phyloP scores from a whole-genome alignment of 1,284 basidiomycete species.

The Sporisorium scitamineum region DNA sequence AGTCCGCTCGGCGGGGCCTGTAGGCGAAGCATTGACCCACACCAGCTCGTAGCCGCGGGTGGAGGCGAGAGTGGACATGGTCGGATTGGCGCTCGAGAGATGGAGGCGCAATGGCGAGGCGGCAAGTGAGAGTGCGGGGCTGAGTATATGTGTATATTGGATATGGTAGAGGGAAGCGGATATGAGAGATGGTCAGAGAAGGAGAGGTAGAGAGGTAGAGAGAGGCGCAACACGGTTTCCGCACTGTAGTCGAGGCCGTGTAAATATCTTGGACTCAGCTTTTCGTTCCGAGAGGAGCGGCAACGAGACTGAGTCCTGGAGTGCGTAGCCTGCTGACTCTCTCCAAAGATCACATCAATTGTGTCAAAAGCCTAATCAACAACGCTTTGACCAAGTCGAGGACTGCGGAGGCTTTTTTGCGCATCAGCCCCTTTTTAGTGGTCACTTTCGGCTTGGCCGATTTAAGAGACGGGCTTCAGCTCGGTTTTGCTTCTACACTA shows the following conservation, averaged over 20 bases:
- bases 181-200: not conserved
- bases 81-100: not conserved
- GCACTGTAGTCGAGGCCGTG: not conserved
- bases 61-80: not conserved
- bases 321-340: not conserved
- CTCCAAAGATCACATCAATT: not conserved
- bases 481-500: not conserved
- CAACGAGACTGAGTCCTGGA: not conserved
- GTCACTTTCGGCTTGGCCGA: not conserved
- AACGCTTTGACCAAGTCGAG: slow-evolving; percentile 18
- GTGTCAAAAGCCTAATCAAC: slow-evolving; percentile 28
- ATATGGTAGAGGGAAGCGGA: too few species aligned
- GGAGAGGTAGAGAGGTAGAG: not conserved
- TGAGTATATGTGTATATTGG: not conserved
- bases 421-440: slow-evolving; percentile 1
- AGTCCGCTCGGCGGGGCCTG: slow-evolving; percentile 10
- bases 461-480: not conserved
- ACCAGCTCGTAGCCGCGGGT: slow-evolving; percentile 26
- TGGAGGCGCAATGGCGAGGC: not conserved
- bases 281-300: not conserved
- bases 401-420: not conserved
- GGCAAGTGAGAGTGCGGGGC: not conserved
- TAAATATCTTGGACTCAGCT: slow-evolving; percentile 6
- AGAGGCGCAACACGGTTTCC: not conserved
- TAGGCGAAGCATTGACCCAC: slow-evolving; percentile 36